Conservation (phyloP, 768 basidiomycete species). For the Trametes maxima region DNA sequence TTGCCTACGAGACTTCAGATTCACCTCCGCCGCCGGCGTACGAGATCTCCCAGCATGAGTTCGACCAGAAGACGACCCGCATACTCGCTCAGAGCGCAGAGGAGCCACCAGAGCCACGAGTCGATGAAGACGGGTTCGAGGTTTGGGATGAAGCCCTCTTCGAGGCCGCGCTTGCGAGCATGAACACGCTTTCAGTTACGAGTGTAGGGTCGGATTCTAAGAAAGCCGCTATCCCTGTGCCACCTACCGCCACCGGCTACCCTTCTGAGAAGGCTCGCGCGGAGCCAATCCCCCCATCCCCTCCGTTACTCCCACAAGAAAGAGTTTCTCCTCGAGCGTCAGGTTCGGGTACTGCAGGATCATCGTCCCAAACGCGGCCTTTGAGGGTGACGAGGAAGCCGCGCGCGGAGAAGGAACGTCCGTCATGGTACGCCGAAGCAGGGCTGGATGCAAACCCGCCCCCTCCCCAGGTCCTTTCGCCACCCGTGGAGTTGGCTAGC, state of each 20-base stretch:
- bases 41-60: conserved; percentile 41
- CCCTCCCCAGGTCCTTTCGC: not conserved
- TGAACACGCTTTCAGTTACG: conserved; percentile 7
- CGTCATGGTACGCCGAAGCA: conserved; percentile 36
- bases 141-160: conserved; percentile 49
- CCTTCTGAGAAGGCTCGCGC: not conserved
- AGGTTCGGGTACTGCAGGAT: not conserved
- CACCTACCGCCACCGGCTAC: not conserved
- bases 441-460: conserved; percentile 23
- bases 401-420: conserved; percentile 25
- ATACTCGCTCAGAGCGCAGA: conserved; percentile 44
- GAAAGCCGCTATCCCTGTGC: not conserved
- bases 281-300: not conserved
- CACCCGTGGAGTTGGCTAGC: not conserved
- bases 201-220: not conserved
- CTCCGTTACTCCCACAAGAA: too few species aligned
- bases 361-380: conserved; percentile 32
- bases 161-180: conserved; percentile 34
- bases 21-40: conserved; percentile 45
- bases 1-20: conserved; percentile 15
- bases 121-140: conserved; percentile 45
- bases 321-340: not conserved
- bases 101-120: conserved; percentile 28
- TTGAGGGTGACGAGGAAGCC: conserved; percentile 40
- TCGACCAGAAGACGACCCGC: conserved; percentile 54